Evolutionary conservation across 1,284 basidiomycete species (phyloP).

Genomic region (Cutaneotrichosporon curvatum): DNA sequence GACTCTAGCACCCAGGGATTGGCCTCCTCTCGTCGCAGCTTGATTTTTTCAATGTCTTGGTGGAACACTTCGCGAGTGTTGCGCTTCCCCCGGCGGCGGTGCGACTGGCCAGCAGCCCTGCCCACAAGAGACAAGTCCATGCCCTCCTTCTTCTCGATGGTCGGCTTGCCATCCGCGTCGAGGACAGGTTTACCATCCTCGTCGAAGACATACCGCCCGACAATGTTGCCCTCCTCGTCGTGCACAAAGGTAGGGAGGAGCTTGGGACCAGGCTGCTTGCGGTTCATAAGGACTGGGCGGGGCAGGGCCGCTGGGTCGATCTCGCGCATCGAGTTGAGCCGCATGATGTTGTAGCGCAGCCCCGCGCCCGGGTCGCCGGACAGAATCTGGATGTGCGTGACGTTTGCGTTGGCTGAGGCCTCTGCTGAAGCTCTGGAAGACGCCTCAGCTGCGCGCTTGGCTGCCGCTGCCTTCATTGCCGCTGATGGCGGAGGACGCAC

Average conservation of each 20-base stretch:
- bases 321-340: slow-evolving; percentile 26
- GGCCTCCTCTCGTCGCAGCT: slow-evolving; percentile 37
- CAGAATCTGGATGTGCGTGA: slow-evolving; percentile 36
- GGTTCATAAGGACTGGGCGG: slow-evolving; percentile 32
- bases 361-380: slow-evolving; percentile 20
- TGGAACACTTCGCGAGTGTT: slow-evolving; percentile 38
- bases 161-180: slow-evolving; percentile 32
- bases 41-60: slow-evolving; percentile 37
- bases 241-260: slow-evolving; percentile 25
- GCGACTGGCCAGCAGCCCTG: slow-evolving; percentile 17
- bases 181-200: slow-evolving; percentile 34
- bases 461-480: neutral
- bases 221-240: slow-evolving; percentile 31
- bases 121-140: slow-evolving; percentile 38
- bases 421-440: neutral
- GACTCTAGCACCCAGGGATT: slow-evolving; percentile 40
- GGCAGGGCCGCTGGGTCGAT: slow-evolving; percentile 31
- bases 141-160: slow-evolving; percentile 27
- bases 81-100: slow-evolving; percentile 19
- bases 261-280: slow-evolving; percentile 34
- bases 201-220: slow-evolving; percentile 38
- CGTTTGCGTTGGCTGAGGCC: slow-evolving; percentile 4
- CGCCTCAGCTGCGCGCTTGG: neutral
- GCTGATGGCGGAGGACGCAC: slow-evolving; percentile 1
- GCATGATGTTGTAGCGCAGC: slow-evolving; percentile 37